Conservation (phyloP, 106 monocot species). For the Phalaenopsis equestris region DNA sequence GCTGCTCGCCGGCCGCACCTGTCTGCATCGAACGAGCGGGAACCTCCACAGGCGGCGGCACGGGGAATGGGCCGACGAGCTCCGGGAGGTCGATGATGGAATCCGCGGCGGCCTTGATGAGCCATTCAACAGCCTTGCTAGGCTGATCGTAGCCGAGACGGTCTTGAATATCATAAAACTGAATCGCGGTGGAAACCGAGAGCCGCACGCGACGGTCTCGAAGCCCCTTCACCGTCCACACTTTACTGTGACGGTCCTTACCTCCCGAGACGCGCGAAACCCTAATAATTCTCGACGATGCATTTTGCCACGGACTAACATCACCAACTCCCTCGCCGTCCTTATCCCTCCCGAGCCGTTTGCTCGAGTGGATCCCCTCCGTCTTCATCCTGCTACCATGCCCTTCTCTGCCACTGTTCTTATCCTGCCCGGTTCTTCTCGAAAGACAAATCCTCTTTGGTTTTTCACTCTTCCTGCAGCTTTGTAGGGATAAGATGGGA, state of each 20-base stretch:
- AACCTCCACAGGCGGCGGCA: background rate
- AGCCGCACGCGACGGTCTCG: constrained; percentile 85
- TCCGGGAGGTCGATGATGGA: constrained; percentile 68
- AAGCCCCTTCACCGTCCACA: constrained; percentile 78
- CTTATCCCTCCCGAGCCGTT: background rate
- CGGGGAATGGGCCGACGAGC: background rate
- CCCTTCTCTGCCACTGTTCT: background rate
- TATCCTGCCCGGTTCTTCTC: background rate
- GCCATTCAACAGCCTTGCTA: constrained; percentile 95
- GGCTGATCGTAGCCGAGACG: constrained; percentile 91
- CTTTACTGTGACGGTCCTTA: constrained; percentile 94
- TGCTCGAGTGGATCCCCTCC: constrained; percentile 11
- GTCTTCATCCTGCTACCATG: constrained; percentile 4
- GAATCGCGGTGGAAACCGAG: constrained; percentile 81
- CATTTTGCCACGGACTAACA: background rate
- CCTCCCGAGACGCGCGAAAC: constrained; percentile 54
- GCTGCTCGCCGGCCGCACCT: background rate
- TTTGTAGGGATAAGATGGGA: background rate
- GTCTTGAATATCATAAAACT: constrained; percentile 95
- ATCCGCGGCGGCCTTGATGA: constrained; percentile 72
- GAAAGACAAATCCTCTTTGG: background rate
- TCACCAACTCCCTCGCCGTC: background rate
- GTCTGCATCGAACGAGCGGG: background rate
- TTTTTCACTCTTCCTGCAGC: constrained; percentile 1
- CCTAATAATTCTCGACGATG: constrained; percentile 10